Evolutionary conservation across 2,329 filamentous ascomycete species (phyloP).

Genomic region (Teratosphaeriaceae sp.): DNA sequence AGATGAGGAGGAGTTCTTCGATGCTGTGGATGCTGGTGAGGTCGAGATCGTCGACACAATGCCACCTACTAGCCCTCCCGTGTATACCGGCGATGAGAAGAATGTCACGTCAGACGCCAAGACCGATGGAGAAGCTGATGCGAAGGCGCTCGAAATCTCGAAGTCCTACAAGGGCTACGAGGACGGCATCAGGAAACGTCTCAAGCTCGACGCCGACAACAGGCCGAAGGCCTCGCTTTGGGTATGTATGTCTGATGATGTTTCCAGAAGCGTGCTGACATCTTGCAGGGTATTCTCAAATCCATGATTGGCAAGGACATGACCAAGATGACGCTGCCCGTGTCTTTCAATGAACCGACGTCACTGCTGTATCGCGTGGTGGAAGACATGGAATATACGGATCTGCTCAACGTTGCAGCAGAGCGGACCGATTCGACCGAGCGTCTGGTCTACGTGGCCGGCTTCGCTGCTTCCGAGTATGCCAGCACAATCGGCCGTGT

Average conservation of each 20-base stretch:
- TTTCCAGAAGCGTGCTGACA: conserved; percentile 21
- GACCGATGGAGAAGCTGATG: conserved; percentile 39
- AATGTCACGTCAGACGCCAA: conserved; percentile 14
- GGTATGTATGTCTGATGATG: conserved; percentile 52
- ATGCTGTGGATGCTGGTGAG: conserved; percentile 89
- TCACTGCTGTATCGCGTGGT: conserved; percentile 90
- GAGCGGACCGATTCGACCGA: conserved; percentile 83
- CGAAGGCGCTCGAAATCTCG: conserved; percentile 55
- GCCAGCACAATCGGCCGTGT: conserved; percentile 95
- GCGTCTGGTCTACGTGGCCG: conserved; percentile 87
- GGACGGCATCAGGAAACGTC: conserved; percentile 68
- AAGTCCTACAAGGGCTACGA: conserved; percentile 86
- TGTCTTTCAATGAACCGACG: conserved; percentile 98
- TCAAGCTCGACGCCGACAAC: conserved; percentile 89
- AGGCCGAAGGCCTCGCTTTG: conserved; percentile 91
- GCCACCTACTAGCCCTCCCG: conserved; percentile 37
- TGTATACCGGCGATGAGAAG: not conserved
- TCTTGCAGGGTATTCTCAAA: conserved; percentile 76
- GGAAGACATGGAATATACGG: conserved; percentile 97
- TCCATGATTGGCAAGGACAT: conserved; percentile 99
- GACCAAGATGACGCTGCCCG: conserved; percentile 98
- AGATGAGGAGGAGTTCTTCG: conserved; percentile 91
- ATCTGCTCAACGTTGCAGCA: conserved; percentile 82
- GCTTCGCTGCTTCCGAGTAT: conserved; percentile 94
- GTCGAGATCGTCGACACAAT: conserved; percentile 70